Evolutionary conservation across 2,329 filamentous ascomycete genomes (phyloP), one percentile per base, ranked within the genome.

Genomic region (Coccinonectria pachysandricola): DNA sequence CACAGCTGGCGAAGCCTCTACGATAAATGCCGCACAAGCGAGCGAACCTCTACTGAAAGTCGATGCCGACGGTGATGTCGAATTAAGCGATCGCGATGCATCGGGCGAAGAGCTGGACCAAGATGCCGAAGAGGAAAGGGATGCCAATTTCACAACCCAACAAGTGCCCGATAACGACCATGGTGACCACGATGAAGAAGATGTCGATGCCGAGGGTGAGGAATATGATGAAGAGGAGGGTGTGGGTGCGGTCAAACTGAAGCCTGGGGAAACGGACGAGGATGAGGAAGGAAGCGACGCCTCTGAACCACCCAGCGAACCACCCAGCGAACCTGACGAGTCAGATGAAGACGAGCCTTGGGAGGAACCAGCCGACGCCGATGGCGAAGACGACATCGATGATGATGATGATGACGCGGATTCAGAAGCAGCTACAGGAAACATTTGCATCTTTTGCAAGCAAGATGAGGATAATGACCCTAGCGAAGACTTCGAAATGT

Each of bases 381-480:
- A 65, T 16, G 65, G 64, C 31, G 73, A 71, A 18, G 74, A 72
- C 12, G 67, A 66, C 8, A n/a, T n/a, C 11, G 69, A 65, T 16
- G 65, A 65, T 16, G 65, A 64, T 31, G 73, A 71, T 16, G 74
- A 72, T 12, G 67, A 66, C 8, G 75, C 77, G 18, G 64, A 66
- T 8, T 67, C 63, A 3, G 71, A 73, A 30, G 60, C 60, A 2
- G 68, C 62, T 21, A 60, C 63, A 10, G 34, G 51, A 27, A 60
- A 56, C 23, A 40, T 49, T 27, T 64, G 54, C 57, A 80, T 85
- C 39, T 92, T 88, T 46, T 95, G 87, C 58, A 75, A 76, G 30
- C 69, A 84, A 50, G 77, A 82, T 39, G 84, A 92, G 56, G 81
- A 91, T 28, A 68, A 88, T 37, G 84, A 88, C 43, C 82, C 83